These are phyloP conservation scores for Massariosphaeria phaeospora DNA, from an alignment of 495 filamentous ascomycete species.

Conservation along the genomic window DNA sequence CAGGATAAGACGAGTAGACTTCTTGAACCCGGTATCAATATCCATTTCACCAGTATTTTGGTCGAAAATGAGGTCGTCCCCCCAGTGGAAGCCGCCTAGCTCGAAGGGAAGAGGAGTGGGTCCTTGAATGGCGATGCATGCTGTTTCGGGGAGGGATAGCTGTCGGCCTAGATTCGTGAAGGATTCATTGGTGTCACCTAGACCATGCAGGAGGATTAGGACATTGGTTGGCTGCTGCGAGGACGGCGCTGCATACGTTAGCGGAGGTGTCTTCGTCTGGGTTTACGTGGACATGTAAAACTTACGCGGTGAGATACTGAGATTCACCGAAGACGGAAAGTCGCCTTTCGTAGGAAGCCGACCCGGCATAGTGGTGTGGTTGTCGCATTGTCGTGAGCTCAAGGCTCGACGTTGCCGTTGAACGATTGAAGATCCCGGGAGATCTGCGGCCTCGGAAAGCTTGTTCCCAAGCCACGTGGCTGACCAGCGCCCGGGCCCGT, in stretches of 20 bases:
- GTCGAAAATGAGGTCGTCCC: constrained; percentile 76
- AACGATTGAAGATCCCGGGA: constrained; percentile 39
- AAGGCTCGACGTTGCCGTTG: neutral
- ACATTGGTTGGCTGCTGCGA: constrained; percentile 56
- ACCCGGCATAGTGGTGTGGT: constrained; percentile 32
- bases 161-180: constrained; percentile 70
- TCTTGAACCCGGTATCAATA: constrained; percentile 70
- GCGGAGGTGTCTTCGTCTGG: too few relatives aligned
- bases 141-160: constrained; percentile 75
- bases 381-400: constrained; percentile 1
- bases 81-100: constrained; percentile 83
- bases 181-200: constrained; percentile 68
- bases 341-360: constrained; percentile 44
- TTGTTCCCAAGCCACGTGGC: too few relatives aligned
- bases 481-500: too few relatives aligned
- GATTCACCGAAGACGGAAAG: constrained; percentile 48
- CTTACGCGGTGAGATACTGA: constrained; percentile 45
- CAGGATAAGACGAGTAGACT: constrained; percentile 48
- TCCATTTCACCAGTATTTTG: constrained; percentile 60
- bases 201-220: constrained; percentile 83
- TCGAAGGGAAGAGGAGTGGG: constrained; percentile 68
- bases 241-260: constrained; percentile 35
- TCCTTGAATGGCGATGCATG: constrained; percentile 68
- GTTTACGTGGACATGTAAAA: too few relatives aligned
- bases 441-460: constrained; percentile 5